Evolutionary conservation across 2,329 filamentous ascomycete genomes (phyloP).

Genomic region (Fusarium anguioides): DNA sequence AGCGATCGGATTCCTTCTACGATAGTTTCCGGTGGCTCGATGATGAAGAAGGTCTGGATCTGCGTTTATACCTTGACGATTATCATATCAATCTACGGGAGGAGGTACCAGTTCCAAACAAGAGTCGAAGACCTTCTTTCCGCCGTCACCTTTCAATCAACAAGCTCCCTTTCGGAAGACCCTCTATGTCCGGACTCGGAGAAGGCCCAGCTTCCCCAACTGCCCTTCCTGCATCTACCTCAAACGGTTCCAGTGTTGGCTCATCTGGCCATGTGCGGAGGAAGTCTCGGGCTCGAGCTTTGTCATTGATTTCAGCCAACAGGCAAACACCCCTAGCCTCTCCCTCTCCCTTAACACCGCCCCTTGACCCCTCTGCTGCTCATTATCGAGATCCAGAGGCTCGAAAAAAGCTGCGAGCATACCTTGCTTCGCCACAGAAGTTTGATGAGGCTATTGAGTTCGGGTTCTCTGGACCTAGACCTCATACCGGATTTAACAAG

Average conservation of each 20-base stretch:
- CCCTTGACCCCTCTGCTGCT: conserved; percentile 76
- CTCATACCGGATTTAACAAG: conserved; percentile 48
- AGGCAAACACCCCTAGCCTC: conserved; percentile 49
- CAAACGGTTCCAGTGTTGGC: conserved; percentile 35
- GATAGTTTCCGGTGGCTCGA: conserved; percentile 81
- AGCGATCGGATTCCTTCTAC: conserved; percentile 65
- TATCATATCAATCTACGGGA: conserved; percentile 73
- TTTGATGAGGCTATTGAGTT: conserved; percentile 97
- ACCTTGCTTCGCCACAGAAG: conserved; percentile 89
- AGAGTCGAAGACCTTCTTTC: conserved; percentile 68
- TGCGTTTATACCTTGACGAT: conserved; percentile 74
- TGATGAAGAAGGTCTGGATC: conserved; percentile 76
- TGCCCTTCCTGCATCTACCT: conserved; percentile 35
- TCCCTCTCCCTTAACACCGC: conserved; percentile 37
- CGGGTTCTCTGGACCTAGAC: conserved; percentile 75
- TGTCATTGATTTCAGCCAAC: conserved; percentile 64
- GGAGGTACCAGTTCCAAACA: conserved; percentile 56
- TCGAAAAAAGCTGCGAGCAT: conserved; percentile 84
- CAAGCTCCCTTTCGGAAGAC: conserved; percentile 71
- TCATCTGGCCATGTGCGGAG: conserved; percentile 56
- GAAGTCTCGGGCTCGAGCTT: conserved; percentile 65
- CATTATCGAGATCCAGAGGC: conserved; percentile 94
- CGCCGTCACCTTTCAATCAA: conserved; percentile 78
- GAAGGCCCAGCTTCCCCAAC: conserved; percentile 51
- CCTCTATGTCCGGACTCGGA: conserved; percentile 59